A percentile compares a stretch with the other conserved stretches of the same genome.
Conservation (phyloP, 352 stramenopile species). For the Halophytophthora polymorphica region DNA sequence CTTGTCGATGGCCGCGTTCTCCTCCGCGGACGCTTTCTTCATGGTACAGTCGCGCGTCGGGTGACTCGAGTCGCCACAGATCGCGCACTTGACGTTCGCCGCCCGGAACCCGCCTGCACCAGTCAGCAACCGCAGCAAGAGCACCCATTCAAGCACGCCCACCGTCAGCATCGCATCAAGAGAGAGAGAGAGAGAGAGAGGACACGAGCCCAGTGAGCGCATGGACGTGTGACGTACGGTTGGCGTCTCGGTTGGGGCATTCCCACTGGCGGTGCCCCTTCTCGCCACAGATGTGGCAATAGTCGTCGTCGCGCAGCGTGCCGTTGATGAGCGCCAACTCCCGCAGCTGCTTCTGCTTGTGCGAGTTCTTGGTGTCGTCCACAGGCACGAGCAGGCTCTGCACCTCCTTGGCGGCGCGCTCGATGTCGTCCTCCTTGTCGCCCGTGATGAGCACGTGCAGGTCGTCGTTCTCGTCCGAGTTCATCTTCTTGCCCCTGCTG, state of each 20-base stretch:
- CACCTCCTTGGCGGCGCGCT: conserved; percentile 86
- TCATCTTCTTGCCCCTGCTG: conserved; percentile 90
- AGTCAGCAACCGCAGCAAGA: neutral
- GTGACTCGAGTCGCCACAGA: conserved; percentile 98
- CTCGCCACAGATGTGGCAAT: conserved; percentile 97
- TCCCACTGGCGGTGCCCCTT: conserved; percentile 98
- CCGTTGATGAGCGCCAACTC: conserved; percentile 99
- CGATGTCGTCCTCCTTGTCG: conserved; percentile 85
- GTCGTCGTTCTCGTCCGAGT: conserved; percentile 95
- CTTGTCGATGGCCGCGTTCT: conserved; percentile 79
- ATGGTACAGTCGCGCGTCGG: conserved; percentile 96
- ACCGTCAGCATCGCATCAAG: conserved; percentile 20
- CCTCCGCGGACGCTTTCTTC: conserved; percentile 68
- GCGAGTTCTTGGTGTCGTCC: conserved; percentile 91
- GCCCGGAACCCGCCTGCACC: conserved; percentile 66
- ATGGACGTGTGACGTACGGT: conserved; percentile 43
- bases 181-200: neutral
- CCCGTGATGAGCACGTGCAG: conserved; percentile 94
- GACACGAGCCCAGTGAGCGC: conserved; percentile 4
- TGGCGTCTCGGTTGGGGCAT: conserved; percentile 88
- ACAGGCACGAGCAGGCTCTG: conserved; percentile 89
- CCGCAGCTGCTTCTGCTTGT: conserved; percentile 98
- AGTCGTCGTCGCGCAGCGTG: conserved; percentile 97
- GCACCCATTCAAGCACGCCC: conserved; percentile 25
- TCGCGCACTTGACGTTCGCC: conserved; percentile 94